Evolutionary conservation across 129 eudicot species (phyloP).

Genomic region (Arctium minus): DNA sequence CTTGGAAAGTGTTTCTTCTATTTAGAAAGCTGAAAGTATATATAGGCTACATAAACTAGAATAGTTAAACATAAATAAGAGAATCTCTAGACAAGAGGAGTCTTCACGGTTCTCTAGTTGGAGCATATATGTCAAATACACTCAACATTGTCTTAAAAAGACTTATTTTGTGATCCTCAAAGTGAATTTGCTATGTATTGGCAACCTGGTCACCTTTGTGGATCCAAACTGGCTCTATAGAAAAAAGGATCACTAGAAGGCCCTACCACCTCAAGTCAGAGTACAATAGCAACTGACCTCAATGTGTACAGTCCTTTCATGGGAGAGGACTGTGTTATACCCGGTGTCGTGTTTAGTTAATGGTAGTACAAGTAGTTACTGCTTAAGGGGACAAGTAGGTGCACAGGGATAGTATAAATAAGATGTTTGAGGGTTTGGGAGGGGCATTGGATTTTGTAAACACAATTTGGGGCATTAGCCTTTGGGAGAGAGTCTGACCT

Average conservation of each 20-base stretch:
- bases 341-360: no score
- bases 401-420: no score
- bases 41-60: not conserved
- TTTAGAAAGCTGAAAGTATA: not conserved
- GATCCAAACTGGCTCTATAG: not conserved
- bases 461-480: no score
- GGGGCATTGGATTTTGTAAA: no score
- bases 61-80: not conserved
- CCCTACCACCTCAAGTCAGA: not conserved
- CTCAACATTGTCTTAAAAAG: not conserved
- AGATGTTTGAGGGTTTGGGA: no score
- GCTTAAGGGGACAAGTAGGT: no score
- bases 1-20: no score
- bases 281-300: not conserved
- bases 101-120: not conserved
- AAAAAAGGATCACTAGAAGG: no score
- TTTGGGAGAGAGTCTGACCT: no score
- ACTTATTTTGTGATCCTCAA: not conserved
- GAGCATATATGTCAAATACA: not conserved
- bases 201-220: not conserved
- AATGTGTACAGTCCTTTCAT: not conserved
- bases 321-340: not conserved
- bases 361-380: no score
- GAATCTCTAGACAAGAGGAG: not conserved
- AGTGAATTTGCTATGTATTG: not conserved